Percentiles rank a stretch among this genome's conserved stretches.
phyloP scores from a whole-genome alignment of 371 early-diverging fungal genomes.

The Phascolomyces articulosus region DNA sequence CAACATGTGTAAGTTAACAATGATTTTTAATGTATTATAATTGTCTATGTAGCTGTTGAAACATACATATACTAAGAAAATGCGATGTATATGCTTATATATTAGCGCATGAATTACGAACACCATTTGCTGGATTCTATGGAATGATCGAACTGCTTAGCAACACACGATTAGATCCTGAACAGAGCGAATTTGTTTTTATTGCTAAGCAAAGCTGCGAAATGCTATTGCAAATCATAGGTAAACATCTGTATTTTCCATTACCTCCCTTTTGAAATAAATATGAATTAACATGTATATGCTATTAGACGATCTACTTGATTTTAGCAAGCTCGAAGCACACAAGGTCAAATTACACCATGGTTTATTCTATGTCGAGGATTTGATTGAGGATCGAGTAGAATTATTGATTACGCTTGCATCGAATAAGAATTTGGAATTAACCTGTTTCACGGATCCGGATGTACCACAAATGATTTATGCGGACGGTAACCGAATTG shows the following conservation, averaged over 20 bases:
- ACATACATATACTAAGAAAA: not conserved
- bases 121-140: constrained; percentile 63
- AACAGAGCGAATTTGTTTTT: constrained; percentile 64
- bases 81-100: not conserved
- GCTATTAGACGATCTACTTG: constrained; percentile 53
- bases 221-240: constrained; percentile 64
- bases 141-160: constrained; percentile 61
- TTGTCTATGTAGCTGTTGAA: not conserved
- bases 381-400: constrained; percentile 57
- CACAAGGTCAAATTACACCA: constrained; percentile 62
- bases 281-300: not conserved
- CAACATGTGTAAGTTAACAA: constrained; percentile 50
- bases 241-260: no score
- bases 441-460: constrained; percentile 50
- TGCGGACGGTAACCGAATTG: constrained; percentile 56
- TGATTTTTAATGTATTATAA: not conserved
- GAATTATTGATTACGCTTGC: constrained; percentile 58
- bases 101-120: constrained; percentile 48
- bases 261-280: no score
- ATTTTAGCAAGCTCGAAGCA: constrained; percentile 67
- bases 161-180: constrained; percentile 53
- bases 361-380: constrained; percentile 56
- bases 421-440: constrained; percentile 51
- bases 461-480: constrained; percentile 37
- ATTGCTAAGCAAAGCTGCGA: constrained; percentile 65